These are phyloP conservation scores for Termitomyces heimii DNA, from an alignment of 768 basidiomycete species.

Conservation along the genomic window DNA sequence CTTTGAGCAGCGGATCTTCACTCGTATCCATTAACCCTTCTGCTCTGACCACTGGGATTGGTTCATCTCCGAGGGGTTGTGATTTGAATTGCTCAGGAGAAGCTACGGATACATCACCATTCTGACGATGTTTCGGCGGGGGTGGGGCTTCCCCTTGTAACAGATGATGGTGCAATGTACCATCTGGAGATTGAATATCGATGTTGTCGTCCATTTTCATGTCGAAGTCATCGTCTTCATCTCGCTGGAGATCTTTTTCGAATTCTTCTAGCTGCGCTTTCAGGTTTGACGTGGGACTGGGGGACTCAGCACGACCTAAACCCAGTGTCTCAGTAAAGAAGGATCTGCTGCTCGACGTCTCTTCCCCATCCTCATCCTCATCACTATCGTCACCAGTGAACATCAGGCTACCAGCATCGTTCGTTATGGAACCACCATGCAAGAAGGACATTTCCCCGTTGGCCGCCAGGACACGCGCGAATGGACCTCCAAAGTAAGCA, in stretches of 20 bases:
- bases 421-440: conserved; percentile 47
- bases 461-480: conserved; percentile 48
- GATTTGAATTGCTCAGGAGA: conserved; percentile 45
- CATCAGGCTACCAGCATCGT: conserved; percentile 48
- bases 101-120: conserved; percentile 35
- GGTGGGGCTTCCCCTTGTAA: conserved; percentile 41
- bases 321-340: conserved; percentile 47
- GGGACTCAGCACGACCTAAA: conserved; percentile 33
- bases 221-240: conserved; percentile 34
- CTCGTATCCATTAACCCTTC: conserved; percentile 65
- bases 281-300: conserved; percentile 50
- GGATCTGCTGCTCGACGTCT: conserved; percentile 23
- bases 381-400: conserved; percentile 59
- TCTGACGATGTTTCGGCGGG: conserved; percentile 36
- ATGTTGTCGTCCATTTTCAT: conserved; percentile 21
- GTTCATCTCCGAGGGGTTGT: conserved; percentile 47
- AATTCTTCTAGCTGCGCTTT: conserved; percentile 41
- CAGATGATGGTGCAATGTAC: conserved; percentile 12
- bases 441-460: conserved; percentile 59
- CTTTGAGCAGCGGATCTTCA: conserved; percentile 47
- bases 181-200: conserved; percentile 16
- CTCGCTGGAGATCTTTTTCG: conserved; percentile 51
- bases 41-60: conserved; percentile 44
- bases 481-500: conserved; percentile 27
- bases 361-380: conserved; percentile 42